Base-by-base conservation (phyloP, 2,329 filamentous ascomycete genomes). In the Delphinella strobiligena region DNA sequence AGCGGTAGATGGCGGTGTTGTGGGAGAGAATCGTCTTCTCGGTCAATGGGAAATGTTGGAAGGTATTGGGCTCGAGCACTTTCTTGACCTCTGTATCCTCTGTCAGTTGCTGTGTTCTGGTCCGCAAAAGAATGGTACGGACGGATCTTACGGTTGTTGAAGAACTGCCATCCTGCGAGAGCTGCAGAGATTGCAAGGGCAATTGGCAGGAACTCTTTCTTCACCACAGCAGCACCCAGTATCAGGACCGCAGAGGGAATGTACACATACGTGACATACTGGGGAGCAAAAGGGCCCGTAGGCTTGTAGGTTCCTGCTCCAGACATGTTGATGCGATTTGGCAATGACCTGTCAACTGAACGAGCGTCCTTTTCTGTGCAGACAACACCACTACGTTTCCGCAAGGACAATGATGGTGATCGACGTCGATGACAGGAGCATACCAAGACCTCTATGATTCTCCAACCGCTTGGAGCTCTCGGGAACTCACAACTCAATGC, bases 1-100 rank as follows among this genome's bases (percentile, higher is more conserved):
- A 95, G 56, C 91, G 87, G 72, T 96, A 98, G 82, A 98, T 94
- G 63, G 89, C 88, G 45, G 93, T 89, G 71, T 98, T 98, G 76
- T 96, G 91, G 22, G 89, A 94, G 55, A 96, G 80, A 49, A 93
- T 74, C 11, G 81, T 96, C 76, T 95, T 96, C 64, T 96, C 85
- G 63, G 82, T 80, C 52, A 98, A 80, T 60, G 85, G 80, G 59
- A 95, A 95, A 43, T 93, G 76, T 61, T 95, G 87, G 74, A 94
- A 95, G 37, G 73, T 72, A 51, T 80, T 78, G 22, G 88, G 86
- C 67, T 89, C 89, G 52, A 98, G 75, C 48, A 91, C 80, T 64
- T 84, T 87, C 61, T 80, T 78, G 47, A 78, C 71, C 59, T 78
- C 85, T 87, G 60, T 31, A 15, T 2, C 2, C 27, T 14, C 5